Conservation (phyloP, 257 asterid species). For the Leptodermis oblonga region DNA sequence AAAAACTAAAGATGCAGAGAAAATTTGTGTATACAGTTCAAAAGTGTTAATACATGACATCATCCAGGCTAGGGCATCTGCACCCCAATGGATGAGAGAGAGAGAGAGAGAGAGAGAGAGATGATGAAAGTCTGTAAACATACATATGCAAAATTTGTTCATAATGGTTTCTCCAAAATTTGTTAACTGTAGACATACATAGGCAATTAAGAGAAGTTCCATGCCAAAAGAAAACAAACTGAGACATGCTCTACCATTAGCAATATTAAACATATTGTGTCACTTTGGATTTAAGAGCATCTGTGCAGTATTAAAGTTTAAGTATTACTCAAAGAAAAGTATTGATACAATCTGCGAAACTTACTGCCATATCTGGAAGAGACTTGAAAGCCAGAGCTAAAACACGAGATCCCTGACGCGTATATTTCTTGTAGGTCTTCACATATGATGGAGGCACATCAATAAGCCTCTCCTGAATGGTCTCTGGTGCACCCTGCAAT, state of each 20-base stretch:
- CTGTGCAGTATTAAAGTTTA: not conserved
- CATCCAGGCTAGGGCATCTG: not conserved
- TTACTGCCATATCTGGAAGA: slow-evolving; percentile 97
- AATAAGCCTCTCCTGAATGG: slow-evolving; percentile 91
- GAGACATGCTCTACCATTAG: not conserved
- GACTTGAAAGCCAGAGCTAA: slow-evolving; percentile 89
- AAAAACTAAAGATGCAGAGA: not conserved
- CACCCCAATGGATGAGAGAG: not conserved
- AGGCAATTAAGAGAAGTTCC: not conserved
- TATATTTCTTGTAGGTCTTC: slow-evolving; percentile 76
- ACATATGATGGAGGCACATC: slow-evolving; percentile 76
- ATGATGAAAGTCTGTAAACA: not conserved
- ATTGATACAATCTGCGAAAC: slow-evolving; percentile 15
- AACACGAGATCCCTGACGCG: slow-evolving; percentile 99
- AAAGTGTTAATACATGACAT: not conserved
- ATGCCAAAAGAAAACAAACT: not conserved
- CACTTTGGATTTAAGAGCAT: not conserved
- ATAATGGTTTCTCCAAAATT: not conserved
- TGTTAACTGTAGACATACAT: not conserved
- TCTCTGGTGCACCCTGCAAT: slow-evolving; percentile 98
- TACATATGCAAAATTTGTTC: not conserved
- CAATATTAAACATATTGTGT: not conserved
- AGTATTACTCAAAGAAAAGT: not conserved
- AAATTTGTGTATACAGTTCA: not conserved
- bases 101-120: slow-evolving; percentile 1